Evolutionary conservation across 768 basidiomycete genomes (phyloP).

Genomic region (Asterophora parasitica): DNA sequence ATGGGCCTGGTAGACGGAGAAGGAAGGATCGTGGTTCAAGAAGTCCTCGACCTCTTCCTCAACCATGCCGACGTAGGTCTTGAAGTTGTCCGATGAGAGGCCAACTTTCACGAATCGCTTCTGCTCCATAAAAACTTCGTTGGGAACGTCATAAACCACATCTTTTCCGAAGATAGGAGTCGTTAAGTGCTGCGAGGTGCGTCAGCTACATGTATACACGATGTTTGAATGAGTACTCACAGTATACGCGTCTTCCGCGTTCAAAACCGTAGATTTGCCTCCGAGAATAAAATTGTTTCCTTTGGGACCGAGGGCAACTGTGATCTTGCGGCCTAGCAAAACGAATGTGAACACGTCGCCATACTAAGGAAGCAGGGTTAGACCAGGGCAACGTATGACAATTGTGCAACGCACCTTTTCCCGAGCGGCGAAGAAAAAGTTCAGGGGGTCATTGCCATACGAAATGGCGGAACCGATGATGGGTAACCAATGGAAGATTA

Average conservation of each 20-base stretch:
- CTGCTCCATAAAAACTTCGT: conserved; percentile 97
- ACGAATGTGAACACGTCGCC: conserved; percentile 97
- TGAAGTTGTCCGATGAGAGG: conserved; percentile 87
- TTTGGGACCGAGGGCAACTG: conserved; percentile 84
- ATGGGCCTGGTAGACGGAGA: conserved; percentile 57
- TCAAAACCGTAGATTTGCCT: conserved; percentile 87
- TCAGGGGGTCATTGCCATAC: conserved; percentile 92
- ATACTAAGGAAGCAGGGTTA: conserved; percentile 46
- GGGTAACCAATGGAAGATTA: conserved; percentile 92
- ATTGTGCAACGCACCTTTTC: conserved; percentile 53
- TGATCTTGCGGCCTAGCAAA: conserved; percentile 83
- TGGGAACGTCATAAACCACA: conserved; percentile 96
- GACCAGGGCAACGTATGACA: background rate
- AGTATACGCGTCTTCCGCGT: conserved; percentile 96
- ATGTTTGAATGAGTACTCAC: conserved; percentile 32
- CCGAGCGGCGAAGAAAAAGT: conserved; percentile 75
- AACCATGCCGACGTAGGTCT: conserved; percentile 77
- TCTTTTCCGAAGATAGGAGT: conserved; percentile 96
- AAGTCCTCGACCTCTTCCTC: conserved; percentile 72
- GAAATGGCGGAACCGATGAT: conserved; percentile 82
- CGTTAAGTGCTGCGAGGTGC: conserved; percentile 64
- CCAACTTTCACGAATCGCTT: conserved; percentile 98
- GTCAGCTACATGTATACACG: conserved; percentile 3
- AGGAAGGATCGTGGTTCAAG: conserved; percentile 58
- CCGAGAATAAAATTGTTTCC: conserved; percentile 95